A percentile compares a stretch with the other conserved stretches of the same genome.
phyloP scores from a whole-genome alignment of 208 protist genomes.

The Leishmania turanica region DNA sequence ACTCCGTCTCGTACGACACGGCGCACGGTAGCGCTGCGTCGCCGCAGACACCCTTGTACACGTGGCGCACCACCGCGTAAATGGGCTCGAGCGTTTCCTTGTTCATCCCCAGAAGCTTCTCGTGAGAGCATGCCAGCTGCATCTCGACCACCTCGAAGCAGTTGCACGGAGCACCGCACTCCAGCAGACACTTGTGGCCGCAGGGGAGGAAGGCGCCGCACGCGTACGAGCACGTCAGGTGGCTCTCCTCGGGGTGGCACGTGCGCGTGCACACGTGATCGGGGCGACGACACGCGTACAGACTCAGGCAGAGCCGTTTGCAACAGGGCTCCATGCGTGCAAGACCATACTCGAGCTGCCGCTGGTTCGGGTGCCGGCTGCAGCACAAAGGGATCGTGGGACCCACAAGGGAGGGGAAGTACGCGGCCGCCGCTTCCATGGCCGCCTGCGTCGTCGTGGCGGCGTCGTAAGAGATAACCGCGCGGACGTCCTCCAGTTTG shows the following conservation, averaged over 20 bases:
- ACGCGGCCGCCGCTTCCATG: conserved; percentile 14
- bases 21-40: conserved; percentile 68
- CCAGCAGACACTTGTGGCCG: conserved; percentile 72
- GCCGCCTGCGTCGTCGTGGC: conserved; percentile 5
- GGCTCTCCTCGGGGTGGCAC: conserved; percentile 64
- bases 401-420: conserved; percentile 68
- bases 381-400: conserved; percentile 78
- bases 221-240: conserved; percentile 60
- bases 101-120: conserved; percentile 71
- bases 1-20: conserved; percentile 80
- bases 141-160: conserved; percentile 79
- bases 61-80: conserved; percentile 72
- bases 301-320: conserved; percentile 59
- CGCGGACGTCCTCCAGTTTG: conserved; percentile 62
- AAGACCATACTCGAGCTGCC: conserved; percentile 67
- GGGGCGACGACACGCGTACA: conserved; percentile 54
- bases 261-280: conserved; percentile 63
- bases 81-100: conserved; percentile 67
- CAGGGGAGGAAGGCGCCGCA: conserved; percentile 65
- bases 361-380: conserved; percentile 67
- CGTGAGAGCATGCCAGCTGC: conserved; percentile 68
- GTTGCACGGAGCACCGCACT: conserved; percentile 70
- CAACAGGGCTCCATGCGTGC: conserved; percentile 46
- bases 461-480: conserved; percentile 40
- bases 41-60: conserved; percentile 81